phyloP scores from a whole-genome alignment of 2,329 filamentous ascomycete genomes.

The Aureobasidium sp. region DNA sequence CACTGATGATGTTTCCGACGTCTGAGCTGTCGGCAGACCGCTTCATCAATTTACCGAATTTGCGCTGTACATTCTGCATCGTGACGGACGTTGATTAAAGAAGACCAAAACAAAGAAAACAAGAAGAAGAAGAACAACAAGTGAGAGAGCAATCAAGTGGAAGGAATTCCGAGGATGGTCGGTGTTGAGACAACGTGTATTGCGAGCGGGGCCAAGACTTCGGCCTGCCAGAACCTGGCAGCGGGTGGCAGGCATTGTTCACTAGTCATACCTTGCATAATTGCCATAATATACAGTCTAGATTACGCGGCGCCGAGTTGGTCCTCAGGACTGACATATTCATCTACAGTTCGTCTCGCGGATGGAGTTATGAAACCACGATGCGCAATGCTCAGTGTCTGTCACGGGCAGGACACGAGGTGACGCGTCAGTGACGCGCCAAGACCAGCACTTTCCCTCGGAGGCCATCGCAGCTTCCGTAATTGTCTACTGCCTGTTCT shows the following conservation, averaged over 20 bases:
- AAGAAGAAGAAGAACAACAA: background rate
- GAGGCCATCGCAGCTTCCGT: background rate
- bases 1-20: conserved; percentile 63
- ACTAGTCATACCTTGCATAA: conserved; percentile 17
- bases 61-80: conserved; percentile 66
- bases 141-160: background rate
- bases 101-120: background rate
- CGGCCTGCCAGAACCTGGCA: conserved; percentile 7
- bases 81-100: background rate
- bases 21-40: conserved; percentile 68
- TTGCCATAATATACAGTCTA: background rate
- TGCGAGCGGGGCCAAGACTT: conserved; percentile 14
- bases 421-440: conserved; percentile 1
- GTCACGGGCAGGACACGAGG: background rate
- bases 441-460: conserved; percentile 6
- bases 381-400: background rate
- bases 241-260: conserved; percentile 7
- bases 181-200: conserved; percentile 9
- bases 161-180: background rate
- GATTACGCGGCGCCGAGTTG: background rate
- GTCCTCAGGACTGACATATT: background rate
- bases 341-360: background rate
- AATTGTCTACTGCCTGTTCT: conserved; percentile 1
- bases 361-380: background rate
- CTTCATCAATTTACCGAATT: conserved; percentile 64